A percentile compares a stretch with the other conserved stretches of the same genome.
Evolutionary conservation across 495 filamentous ascomycete species (phyloP).

Genomic region (Podospora sp.): DNA sequence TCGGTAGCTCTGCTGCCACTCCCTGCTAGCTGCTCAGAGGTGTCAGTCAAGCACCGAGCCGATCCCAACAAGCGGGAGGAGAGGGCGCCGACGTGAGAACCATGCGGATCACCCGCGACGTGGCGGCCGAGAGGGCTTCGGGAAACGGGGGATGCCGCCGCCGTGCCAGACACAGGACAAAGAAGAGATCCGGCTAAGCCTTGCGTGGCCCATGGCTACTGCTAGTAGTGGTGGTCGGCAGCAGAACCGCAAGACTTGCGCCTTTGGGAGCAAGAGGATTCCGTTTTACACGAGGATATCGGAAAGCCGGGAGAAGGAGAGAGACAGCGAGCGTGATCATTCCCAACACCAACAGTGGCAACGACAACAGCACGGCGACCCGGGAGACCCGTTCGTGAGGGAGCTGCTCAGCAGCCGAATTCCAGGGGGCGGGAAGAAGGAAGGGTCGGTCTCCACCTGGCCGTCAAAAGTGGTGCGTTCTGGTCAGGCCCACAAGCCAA

Average conservation of each 20-base stretch:
- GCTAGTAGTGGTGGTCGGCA: neutral
- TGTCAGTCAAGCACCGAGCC: neutral
- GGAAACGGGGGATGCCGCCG: neutral
- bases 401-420: neutral
- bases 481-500: slow-evolving; percentile 1
- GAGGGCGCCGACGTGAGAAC: neutral
- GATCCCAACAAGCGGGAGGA: neutral
- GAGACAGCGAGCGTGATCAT: neutral
- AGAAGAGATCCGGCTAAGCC: neutral
- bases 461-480: neutral
- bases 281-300: neutral
- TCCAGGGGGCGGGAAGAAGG: neutral
- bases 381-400: neutral
- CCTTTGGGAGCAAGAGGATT: neutral
- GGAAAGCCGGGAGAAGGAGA: neutral
- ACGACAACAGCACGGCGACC: neutral
- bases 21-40: neutral
- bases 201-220: too few species aligned
- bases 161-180: neutral
- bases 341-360: neutral
- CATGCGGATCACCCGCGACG: neutral
- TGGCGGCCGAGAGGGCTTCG: neutral
- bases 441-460: neutral
- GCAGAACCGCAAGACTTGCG: neutral
- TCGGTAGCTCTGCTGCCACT: too few species aligned